These are phyloP conservation scores for Codiaeum variegatum DNA, from an alignment of 441 rosid genomes.

Conservation along the genomic window DNA sequence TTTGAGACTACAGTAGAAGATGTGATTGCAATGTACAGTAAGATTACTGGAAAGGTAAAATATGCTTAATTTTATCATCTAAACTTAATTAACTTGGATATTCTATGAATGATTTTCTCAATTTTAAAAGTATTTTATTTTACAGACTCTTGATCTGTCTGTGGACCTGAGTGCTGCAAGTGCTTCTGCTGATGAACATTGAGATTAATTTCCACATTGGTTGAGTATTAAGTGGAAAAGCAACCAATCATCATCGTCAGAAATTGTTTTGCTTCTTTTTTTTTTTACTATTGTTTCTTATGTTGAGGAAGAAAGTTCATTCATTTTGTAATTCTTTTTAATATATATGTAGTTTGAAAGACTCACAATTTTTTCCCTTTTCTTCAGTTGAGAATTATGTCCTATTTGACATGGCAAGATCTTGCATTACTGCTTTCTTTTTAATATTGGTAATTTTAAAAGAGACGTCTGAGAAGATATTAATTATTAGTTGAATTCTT, in stretches of 20 bases:
- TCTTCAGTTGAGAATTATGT: background rate
- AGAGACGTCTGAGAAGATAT: no score
- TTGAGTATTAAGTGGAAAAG: background rate
- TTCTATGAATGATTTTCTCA: background rate
- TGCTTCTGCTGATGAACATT: conserved; percentile 33
- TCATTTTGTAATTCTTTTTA: background rate
- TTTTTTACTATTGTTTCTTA: background rate
- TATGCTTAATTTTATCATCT: no score
- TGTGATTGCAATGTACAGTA: conserved; percentile 60
- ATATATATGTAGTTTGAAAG: background rate
- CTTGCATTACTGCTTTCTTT: background rate
- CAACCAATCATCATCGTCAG: background rate
- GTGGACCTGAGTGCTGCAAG: conserved; percentile 90
- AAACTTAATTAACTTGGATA: no score
- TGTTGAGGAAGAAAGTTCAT: background rate
- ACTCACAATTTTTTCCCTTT: background rate
- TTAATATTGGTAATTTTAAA: no score
- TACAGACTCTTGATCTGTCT: conserved; percentile 72
- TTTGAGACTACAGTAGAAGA: conserved; percentile 69
- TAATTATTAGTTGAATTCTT: no score
- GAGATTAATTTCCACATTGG: background rate
- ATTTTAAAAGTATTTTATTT: background rate
- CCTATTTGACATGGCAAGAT: background rate
- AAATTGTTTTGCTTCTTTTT: background rate
- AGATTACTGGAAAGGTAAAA: conserved; percentile 77